Conservation (phyloP, 257 asterid species). For the Galeopsis tetrahit region DNA sequence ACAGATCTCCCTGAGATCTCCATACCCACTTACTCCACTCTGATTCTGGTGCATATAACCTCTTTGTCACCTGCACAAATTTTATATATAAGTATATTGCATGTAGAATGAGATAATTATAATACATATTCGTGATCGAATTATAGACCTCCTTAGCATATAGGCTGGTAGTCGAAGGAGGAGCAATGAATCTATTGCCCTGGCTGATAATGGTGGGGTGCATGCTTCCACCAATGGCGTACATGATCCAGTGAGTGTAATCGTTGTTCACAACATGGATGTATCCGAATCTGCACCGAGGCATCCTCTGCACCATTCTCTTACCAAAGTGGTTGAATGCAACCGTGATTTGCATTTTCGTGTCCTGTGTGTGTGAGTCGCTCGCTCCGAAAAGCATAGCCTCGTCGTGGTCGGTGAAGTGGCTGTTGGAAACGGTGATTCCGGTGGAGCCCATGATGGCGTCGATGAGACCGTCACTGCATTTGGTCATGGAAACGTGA, state of each 20-base stretch:
- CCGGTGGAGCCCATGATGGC: conserved; percentile 73
- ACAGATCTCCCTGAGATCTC: conserved; percentile 81
- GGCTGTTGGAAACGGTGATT: conserved; percentile 71
- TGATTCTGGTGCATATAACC: conserved; percentile 51
- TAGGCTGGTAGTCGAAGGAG: conserved; percentile 36
- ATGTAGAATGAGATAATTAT: too few species aligned
- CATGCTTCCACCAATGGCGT: conserved; percentile 89
- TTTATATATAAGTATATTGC: neutral
- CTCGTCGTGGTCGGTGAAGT: conserved; percentile 87
- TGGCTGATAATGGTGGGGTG: conserved; percentile 84
- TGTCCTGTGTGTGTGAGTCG: conserved; percentile 50
- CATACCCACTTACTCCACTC: conserved; percentile 81
- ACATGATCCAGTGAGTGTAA: conserved; percentile 94
- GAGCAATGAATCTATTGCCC: conserved; percentile 86
- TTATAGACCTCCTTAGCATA: conserved; percentile 62
- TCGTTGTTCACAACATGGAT: conserved; percentile 90
- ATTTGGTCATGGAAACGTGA: conserved; percentile 72
- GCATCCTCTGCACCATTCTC: conserved; percentile 90
- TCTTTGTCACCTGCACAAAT: conserved; percentile 67
- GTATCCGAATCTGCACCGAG: conserved; percentile 75
- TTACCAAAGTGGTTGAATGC: conserved; percentile 92
- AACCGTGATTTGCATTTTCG: conserved; percentile 74
- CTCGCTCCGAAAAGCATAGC: conserved; percentile 81
- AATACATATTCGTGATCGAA: too few species aligned
- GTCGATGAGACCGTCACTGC: conserved; percentile 76